phyloP scores from a whole-genome alignment of 2,329 filamentous ascomycete genomes.

The Arthrinium puccinioides region DNA sequence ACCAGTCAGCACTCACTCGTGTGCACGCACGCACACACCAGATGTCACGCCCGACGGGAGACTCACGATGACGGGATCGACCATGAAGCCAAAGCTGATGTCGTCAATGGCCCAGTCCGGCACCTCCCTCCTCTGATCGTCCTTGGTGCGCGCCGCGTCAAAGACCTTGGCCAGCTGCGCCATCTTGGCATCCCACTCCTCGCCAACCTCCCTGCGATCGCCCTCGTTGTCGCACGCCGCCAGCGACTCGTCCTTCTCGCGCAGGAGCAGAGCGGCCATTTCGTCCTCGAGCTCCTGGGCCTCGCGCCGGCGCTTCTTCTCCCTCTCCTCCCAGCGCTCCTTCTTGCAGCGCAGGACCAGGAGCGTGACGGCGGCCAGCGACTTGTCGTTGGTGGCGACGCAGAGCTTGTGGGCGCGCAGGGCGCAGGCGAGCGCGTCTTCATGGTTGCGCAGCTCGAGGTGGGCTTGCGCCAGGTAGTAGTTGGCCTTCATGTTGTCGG shows the following conservation, averaged over 20 bases:
- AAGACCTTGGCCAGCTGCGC: slow-evolving; percentile 39
- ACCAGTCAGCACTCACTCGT: too few species aligned
- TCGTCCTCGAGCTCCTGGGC: slow-evolving; percentile 53
- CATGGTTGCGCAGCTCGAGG: slow-evolving; percentile 62
- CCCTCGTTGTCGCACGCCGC: slow-evolving; percentile 14
- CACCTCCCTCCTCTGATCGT: slow-evolving; percentile 48
- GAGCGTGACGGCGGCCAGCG: slow-evolving; percentile 62
- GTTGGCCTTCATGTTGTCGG: slow-evolving; percentile 68
- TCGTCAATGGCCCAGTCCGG: slow-evolving; percentile 74
- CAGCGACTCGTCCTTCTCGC: slow-evolving; percentile 35
- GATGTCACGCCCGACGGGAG: too few species aligned
- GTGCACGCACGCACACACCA: neutral
- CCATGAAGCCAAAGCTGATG: slow-evolving; percentile 67
- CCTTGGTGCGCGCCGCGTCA: slow-evolving; percentile 37
- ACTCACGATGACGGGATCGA: slow-evolving; percentile 57
- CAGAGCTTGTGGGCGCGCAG: slow-evolving; percentile 67
- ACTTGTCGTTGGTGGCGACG: slow-evolving; percentile 53
- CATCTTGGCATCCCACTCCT: slow-evolving; percentile 41
- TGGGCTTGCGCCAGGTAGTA: slow-evolving; percentile 82
- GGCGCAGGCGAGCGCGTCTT: slow-evolving; percentile 66
- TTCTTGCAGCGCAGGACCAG: slow-evolving; percentile 78
- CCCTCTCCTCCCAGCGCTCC: slow-evolving; percentile 72
- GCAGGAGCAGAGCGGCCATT: slow-evolving; percentile 43
- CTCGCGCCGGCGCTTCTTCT: slow-evolving; percentile 52
- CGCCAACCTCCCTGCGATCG: slow-evolving; percentile 38